A percentile compares a stretch with the other conserved stretches of the same genome.
phyloP scores from a whole-genome alignment of 768 basidiomycete genomes.

The Arthromyces matolae region DNA sequence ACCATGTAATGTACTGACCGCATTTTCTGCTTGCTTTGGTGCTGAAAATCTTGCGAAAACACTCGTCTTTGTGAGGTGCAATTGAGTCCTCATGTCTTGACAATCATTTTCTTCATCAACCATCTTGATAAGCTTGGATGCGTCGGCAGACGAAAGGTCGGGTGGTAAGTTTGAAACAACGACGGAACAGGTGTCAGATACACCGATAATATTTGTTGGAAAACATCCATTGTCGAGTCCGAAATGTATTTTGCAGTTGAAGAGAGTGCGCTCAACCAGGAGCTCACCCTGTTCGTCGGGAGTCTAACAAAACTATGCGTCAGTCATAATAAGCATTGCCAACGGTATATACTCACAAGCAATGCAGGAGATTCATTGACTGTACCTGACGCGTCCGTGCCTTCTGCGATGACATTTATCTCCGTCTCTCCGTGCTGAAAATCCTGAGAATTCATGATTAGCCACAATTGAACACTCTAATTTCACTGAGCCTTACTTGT shows the following conservation, averaged over 20 bases:
- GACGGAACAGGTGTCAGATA: slow-evolving; percentile 32
- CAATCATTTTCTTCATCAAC: slow-evolving; percentile 29
- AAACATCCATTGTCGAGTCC: slow-evolving; percentile 27
- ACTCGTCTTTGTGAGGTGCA: slow-evolving; percentile 17
- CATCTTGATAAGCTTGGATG: slow-evolving; percentile 26
- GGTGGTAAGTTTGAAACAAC: slow-evolving; percentile 39
- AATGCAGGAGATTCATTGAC: neutral
- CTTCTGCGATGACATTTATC: neutral
- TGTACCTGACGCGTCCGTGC: neutral
- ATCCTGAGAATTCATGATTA: too few species aligned
- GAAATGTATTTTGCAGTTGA: slow-evolving; percentile 28
- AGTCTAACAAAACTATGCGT: neutral
- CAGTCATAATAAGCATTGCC: neutral
- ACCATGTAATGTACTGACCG: slow-evolving; percentile 31
- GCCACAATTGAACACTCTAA: too few species aligned
- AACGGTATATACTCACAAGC: neutral
- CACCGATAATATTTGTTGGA: slow-evolving; percentile 29
- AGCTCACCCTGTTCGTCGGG: slow-evolving; percentile 1
- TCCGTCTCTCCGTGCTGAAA: too few species aligned
- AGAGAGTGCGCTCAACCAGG: slow-evolving; percentile 19
- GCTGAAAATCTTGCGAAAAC: slow-evolving; percentile 28
- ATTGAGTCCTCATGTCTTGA: slow-evolving; percentile 19
- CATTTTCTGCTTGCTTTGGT: slow-evolving; percentile 27
- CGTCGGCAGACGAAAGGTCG: slow-evolving; percentile 23
- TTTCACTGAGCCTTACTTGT: slow-evolving; percentile 5